Base-by-base conservation (phyloP, 306 rosid genomes). In the Vigna radiata region DNA sequence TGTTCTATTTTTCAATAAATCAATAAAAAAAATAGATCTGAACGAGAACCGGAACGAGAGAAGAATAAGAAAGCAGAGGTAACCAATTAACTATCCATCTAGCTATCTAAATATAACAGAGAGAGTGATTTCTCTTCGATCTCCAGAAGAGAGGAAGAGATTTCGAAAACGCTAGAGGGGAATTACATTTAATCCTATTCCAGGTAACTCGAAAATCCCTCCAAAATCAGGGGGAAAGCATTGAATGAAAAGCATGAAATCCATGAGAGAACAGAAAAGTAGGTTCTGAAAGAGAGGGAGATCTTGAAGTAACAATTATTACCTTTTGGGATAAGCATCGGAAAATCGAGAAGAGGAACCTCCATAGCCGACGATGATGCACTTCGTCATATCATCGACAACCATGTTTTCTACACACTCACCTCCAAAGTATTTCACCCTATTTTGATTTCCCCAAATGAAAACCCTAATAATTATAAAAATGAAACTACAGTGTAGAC, bases 251-350 rank as follows among this genome's bases (percentile, higher is more conserved):
- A 76, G 87, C 87, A 84, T 77, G 81, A 89, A 87, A 86, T 85
- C 91, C 91, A 85, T 79, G 9, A 81, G 79, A 79, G 15, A 33
- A 7, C 17, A 49, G 16, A 7, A 41, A 49, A 59, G 5, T 4
- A 46, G 37, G 19, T 8, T 75, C 19, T 18, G 61, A 25, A 5
- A 77, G 37, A 76, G 75, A 50, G 29, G 52, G 69, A 85, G 83
- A 81, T 86, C 89, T 79, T 85, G 74, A 83, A 87, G 73, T 83
- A 36, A 36, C 8, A 36, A 64, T 74, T 83, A 60, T 76, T 86
- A 90, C 98, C 98, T 89, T 90, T 87, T 85, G 79, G 93, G 90
- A 87, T 80, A 89, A 77, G 88, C 95, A 84, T 81, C 87, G 56
- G 90, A 86, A 83, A 94, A 90, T 68, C 90, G 88, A 81, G 85